Conservation (phyloP, 164 flowering plant species). For the Echeveria elegans region DNA sequence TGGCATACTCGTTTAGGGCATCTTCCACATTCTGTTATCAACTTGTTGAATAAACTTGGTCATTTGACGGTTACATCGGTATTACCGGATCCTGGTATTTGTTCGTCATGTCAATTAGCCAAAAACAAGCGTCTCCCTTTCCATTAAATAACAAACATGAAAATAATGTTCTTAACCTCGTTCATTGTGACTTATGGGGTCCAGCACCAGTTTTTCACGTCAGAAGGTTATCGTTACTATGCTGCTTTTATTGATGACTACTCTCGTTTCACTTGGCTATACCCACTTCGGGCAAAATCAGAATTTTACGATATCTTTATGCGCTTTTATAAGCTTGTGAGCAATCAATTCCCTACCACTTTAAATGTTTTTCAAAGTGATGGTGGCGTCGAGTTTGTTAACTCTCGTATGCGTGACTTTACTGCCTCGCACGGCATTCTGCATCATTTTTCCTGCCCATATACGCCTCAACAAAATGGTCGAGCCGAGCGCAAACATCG, state of each 20-base stretch:
- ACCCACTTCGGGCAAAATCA: not conserved
- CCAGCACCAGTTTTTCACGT: not conserved
- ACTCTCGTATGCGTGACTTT: not conserved
- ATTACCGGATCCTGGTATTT: not conserved
- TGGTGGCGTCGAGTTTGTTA: not conserved
- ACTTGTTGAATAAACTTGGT: not conserved
- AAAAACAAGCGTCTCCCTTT: not conserved
- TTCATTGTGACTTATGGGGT: not conserved
- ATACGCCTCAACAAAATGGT: not conserved
- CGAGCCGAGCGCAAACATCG: not conserved
- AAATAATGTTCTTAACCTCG: not conserved
- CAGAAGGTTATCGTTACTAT: not conserved
- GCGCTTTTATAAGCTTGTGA: not conserved
- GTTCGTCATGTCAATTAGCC: not conserved
- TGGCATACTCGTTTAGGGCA: not conserved
- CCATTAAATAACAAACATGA: not conserved
- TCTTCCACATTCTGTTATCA: not conserved
- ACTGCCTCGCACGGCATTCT: not conserved
- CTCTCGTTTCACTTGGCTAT: not conserved
- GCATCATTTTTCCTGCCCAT: not conserved
- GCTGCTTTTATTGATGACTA: not conserved
- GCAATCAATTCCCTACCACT: not conserved
- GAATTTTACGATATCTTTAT: too few relatives aligned
- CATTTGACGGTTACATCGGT: not conserved
- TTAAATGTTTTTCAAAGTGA: not conserved